These are phyloP conservation scores for Botryotinia calthae DNA, from an alignment of 2,329 filamentous ascomycete species.

Conservation along the genomic window DNA sequence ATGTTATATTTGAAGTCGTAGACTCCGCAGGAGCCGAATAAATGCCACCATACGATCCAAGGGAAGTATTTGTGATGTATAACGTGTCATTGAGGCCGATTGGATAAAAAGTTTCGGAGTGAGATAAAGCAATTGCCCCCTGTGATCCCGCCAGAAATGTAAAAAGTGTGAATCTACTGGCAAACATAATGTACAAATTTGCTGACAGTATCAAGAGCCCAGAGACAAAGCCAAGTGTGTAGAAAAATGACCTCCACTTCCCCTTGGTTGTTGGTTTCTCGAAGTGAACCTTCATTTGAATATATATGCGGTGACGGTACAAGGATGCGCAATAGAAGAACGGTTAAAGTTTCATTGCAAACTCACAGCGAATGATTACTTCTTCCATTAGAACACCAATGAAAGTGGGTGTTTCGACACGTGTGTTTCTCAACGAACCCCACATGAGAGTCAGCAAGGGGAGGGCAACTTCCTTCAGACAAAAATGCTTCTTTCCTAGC, in stretches of 20 bases:
- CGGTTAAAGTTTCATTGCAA: neutral
- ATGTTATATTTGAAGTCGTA: constrained; percentile 24
- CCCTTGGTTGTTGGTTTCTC: neutral
- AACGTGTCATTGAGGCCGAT: constrained; percentile 40
- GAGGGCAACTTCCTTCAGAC: neutral
- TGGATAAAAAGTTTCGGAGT: constrained; percentile 39
- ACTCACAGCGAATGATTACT: neutral
- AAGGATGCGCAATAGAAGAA: neutral
- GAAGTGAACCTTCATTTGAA: neutral
- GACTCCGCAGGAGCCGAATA: constrained; percentile 37
- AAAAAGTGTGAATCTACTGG: neutral
- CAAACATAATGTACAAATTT: neutral
- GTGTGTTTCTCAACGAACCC: neutral
- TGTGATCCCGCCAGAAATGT: neutral
- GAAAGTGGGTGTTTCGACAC: neutral
- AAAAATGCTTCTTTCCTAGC: neutral
- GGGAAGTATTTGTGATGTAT: constrained; percentile 40
- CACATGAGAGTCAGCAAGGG: neutral
- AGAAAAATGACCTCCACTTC: neutral
- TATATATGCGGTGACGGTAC: neutral
- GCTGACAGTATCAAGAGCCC: neutral
- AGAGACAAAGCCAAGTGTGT: neutral
- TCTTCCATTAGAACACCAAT: constrained; percentile 8
- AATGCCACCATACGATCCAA: constrained; percentile 41
- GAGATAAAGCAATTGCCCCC: constrained; percentile 8